Evolutionary conservation across 805 yeast genomes (phyloP).

Genomic region (Wickerhamiella cacticola): DNA sequence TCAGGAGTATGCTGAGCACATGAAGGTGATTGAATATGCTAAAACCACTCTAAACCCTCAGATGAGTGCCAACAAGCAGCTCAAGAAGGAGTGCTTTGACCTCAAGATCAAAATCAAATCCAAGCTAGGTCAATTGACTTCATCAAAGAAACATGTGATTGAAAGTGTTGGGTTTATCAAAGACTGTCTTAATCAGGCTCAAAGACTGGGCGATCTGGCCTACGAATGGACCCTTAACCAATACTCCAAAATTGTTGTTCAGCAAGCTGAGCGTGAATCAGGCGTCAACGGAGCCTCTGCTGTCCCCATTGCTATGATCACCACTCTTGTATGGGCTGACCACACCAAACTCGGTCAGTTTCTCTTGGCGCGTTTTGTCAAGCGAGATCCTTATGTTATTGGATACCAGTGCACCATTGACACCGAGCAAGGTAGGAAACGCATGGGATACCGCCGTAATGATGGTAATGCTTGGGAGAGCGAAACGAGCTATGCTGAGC

Average conservation of each 20-base stretch:
- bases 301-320: constrained; percentile 60
- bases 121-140: constrained; percentile 82
- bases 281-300: constrained; percentile 67
- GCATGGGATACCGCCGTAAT: constrained; percentile 77
- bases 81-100: constrained; percentile 44
- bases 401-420: constrained; percentile 69
- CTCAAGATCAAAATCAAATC: constrained; percentile 72
- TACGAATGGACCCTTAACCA: constrained; percentile 68
- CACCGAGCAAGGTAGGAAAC: constrained; percentile 65
- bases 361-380: constrained; percentile 68
- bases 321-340: constrained; percentile 41
- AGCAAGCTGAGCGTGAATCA: constrained; percentile 89
- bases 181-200: constrained; percentile 36
- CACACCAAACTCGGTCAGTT: constrained; percentile 44
- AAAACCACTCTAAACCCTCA: constrained; percentile 47
- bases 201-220: constrained; percentile 37
- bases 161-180: constrained; percentile 36
- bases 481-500: constrained; percentile 62
- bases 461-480: constrained; percentile 36
- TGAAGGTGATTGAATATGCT: constrained; percentile 35
- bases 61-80: constrained; percentile 40
- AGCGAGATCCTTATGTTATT: constrained; percentile 79
- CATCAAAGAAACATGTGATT: constrained; percentile 47
- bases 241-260: constrained; percentile 71
- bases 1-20: constrained; percentile 24